phyloP scores from a whole-genome alignment of 345 rosid species.

The Gynandropsis gynandra region DNA sequence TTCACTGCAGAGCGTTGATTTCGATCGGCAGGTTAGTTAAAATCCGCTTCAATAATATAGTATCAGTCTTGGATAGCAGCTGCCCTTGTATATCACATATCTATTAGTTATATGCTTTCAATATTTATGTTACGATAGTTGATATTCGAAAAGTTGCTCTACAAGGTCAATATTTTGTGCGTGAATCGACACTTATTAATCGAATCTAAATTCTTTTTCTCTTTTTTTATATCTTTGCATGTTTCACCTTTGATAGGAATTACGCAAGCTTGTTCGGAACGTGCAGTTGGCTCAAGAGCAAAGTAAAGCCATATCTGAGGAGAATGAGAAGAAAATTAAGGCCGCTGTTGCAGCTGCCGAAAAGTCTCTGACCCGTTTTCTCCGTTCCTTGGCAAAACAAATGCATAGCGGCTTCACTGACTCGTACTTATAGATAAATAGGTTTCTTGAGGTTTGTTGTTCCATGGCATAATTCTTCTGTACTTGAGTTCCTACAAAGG shows the following conservation, averaged over 20 bases:
- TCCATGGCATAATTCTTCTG: no score
- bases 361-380: conserved; percentile 54
- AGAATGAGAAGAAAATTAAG: conserved; percentile 32
- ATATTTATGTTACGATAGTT: no score
- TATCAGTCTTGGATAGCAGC: not conserved
- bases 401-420: conserved; percentile 22
- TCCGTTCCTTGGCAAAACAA: conserved; percentile 44
- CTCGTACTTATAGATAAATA: conserved; percentile 13
- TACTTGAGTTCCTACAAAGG: no score
- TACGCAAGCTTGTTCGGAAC: conserved; percentile 65
- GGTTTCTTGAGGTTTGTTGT: no score
- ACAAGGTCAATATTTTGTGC: no score
- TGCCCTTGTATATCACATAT: not conserved
- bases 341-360: conserved; percentile 32
- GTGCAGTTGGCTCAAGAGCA: conserved; percentile 47
- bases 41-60: not conserved
- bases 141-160: no score
- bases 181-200: not conserved
- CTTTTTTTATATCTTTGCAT: not conserved
- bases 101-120: not conserved
- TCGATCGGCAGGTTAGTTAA: conserved; percentile 75
- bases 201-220: not conserved
- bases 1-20: conserved; percentile 50
- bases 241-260: conserved; percentile 52
- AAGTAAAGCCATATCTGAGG: conserved; percentile 26